These are phyloP conservation scores for Talaromyces sp. DNA, from an alignment of 2,329 filamentous ascomycete species.

Conservation along the genomic window DNA sequence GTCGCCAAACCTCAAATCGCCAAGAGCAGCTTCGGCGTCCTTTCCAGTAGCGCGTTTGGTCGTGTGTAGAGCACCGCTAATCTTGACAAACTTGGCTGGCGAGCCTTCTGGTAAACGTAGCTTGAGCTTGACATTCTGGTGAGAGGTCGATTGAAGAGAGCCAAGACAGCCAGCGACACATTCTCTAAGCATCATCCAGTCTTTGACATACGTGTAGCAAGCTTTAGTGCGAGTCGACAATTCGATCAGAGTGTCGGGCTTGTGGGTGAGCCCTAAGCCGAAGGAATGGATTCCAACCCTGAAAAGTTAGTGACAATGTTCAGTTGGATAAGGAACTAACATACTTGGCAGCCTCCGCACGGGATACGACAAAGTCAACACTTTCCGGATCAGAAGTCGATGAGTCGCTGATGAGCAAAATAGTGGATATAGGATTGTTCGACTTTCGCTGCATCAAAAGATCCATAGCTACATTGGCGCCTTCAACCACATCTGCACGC, in stretches of 20 bases:
- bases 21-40: slow-evolving; percentile 87
- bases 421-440: slow-evolving; percentile 90
- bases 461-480: slow-evolving; percentile 97
- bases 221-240: slow-evolving; percentile 92
- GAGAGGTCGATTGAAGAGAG: slow-evolving; percentile 87
- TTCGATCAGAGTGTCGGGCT: slow-evolving; percentile 98
- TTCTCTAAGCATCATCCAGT: slow-evolving; percentile 99
- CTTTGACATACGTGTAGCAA: slow-evolving; percentile 96
- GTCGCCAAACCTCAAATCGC: slow-evolving; percentile 91
- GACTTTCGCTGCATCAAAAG: slow-evolving; percentile 96
- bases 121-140: slow-evolving; percentile 96
- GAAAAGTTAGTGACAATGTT: slow-evolving; percentile 25
- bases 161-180: slow-evolving; percentile 92
- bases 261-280: slow-evolving; percentile 92
- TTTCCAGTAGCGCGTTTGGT: slow-evolving; percentile 93
- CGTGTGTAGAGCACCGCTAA: slow-evolving; percentile 91
- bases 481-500: slow-evolving; percentile 93
- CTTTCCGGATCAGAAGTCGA: slow-evolving; percentile 91
- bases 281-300: slow-evolving; percentile 96
- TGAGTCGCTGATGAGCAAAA: slow-evolving; percentile 95
- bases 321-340: slow-evolving; percentile 26
- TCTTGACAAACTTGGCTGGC: slow-evolving; percentile 97
- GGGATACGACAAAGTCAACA: slow-evolving; percentile 94
- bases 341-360: slow-evolving; percentile 94
- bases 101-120: slow-evolving; percentile 92